Evolutionary conservation across 345 rosid genomes (phyloP).

Genomic region (Angophora floribunda): DNA sequence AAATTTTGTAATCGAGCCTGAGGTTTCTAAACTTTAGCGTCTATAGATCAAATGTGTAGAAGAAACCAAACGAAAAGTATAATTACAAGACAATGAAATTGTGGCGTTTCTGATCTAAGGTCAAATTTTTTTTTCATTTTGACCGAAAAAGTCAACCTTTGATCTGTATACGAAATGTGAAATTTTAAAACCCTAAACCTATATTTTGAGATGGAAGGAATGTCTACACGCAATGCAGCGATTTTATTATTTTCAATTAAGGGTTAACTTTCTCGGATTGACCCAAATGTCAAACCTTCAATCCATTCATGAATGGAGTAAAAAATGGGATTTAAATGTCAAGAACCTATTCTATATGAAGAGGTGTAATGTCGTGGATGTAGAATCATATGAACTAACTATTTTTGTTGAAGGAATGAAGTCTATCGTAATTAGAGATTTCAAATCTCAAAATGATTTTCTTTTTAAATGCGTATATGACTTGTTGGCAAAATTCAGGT

Average conservation of each 20-base stretch:
- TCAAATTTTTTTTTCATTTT: too few species aligned
- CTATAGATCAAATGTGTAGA: not conserved
- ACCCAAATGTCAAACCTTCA: not conserved
- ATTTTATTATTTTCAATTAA: not conserved
- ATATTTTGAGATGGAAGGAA: not conserved
- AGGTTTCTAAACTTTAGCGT: not conserved
- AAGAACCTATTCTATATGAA: not conserved
- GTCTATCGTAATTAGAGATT: not conserved
- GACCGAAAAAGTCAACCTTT: not conserved
- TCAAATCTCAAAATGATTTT: not conserved
- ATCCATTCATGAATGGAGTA: not conserved
- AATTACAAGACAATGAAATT: not conserved
- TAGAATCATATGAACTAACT: too few species aligned
- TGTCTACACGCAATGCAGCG: not conserved
- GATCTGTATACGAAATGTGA: not conserved
- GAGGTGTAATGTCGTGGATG: not conserved
- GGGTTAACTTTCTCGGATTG: not conserved
- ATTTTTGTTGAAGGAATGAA: not conserved
- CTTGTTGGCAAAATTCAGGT: too few species aligned
- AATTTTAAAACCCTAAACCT: not conserved
- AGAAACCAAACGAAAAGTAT: not conserved
- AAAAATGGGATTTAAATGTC: not conserved
- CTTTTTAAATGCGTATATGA: not conserved
- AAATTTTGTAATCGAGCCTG: too few species aligned
- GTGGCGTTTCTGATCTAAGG: too few species aligned